Evolutionary conservation across 495 filamentous ascomycete species (phyloP).

Genomic region (Neurospora terricola): DNA sequence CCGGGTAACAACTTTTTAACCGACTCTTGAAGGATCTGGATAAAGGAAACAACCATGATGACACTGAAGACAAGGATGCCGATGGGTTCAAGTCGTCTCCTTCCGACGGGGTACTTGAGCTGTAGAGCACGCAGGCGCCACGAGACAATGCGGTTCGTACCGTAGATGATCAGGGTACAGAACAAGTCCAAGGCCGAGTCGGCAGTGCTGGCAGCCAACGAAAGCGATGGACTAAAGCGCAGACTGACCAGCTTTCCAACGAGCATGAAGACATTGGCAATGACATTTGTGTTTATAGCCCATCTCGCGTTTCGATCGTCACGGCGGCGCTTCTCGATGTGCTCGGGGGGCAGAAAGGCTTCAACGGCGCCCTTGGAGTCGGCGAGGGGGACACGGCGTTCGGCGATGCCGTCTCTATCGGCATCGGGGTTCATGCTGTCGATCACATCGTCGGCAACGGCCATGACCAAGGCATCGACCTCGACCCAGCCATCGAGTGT

Average conservation of each 20-base stretch:
- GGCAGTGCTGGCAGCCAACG: conserved; percentile 35
- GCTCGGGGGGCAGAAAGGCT: conserved; percentile 38
- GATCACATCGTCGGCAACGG: conserved; percentile 41
- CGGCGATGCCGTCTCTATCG: conserved; percentile 38
- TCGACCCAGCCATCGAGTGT: conserved; percentile 42
- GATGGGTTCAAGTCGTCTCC: conserved; percentile 36
- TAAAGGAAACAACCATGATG: conserved; percentile 43
- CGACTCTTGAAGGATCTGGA: conserved; percentile 39
- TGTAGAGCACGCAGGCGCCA: conserved; percentile 32
- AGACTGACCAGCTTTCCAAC: conserved; percentile 30
- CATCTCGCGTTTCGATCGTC: conserved; percentile 32
- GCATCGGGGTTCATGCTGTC: conserved; percentile 42
- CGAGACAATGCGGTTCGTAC: conserved; percentile 34
- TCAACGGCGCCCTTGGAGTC: conserved; percentile 29
- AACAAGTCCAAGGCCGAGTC: conserved; percentile 40
- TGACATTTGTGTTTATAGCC: conserved; percentile 44
- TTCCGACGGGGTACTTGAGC: conserved; percentile 36
- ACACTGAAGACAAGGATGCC: conserved; percentile 43
- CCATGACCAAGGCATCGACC: conserved; percentile 40
- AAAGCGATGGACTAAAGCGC: conserved; percentile 33
- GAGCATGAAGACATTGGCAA: conserved; percentile 38
- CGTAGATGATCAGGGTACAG: conserved; percentile 39
- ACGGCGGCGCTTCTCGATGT: conserved; percentile 30
- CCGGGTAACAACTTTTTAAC: conserved; percentile 32
- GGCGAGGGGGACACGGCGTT: conserved; percentile 30